phyloP scores from a whole-genome alignment of 2,329 filamentous ascomycete genomes.

The Conoideocrella luteorostrata region DNA sequence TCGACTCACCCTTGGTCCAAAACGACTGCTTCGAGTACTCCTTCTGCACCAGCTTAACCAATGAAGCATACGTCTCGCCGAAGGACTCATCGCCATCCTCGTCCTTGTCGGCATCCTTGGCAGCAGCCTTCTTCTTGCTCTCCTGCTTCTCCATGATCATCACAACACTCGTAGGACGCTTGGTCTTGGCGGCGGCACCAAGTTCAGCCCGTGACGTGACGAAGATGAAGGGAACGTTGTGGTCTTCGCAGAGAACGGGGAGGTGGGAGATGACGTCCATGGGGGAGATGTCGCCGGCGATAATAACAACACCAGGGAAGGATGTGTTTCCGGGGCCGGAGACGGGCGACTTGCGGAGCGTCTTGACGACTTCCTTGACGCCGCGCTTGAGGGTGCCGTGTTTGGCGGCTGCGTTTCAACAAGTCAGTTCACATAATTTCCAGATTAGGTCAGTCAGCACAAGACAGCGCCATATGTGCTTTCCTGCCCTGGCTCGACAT shows the following conservation, averaged over 20 bases:
- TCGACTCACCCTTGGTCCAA: conserved; percentile 36
- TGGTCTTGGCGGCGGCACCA: conserved; percentile 87
- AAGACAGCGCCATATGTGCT: no score
- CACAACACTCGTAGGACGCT: conserved; percentile 92
- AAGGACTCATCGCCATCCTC: conserved; percentile 51
- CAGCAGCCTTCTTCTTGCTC: conserved; percentile 38
- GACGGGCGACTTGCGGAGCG: conserved; percentile 82
- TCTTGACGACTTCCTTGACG: conserved; percentile 98
- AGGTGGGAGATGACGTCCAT: conserved; percentile 99
- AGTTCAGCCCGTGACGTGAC: conserved; percentile 88
- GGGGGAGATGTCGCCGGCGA: conserved; percentile 95
- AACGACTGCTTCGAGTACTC: conserved; percentile 53
- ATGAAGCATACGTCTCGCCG: conserved; percentile 55
- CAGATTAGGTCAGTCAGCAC: no score
- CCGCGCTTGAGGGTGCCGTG: conserved; percentile 93
- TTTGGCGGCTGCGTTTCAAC: conserved; percentile 80
- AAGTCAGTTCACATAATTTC: no score
- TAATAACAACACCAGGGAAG: conserved; percentile 73
- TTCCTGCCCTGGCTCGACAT: no score
- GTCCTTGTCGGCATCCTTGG: conserved; percentile 37
- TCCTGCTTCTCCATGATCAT: conserved; percentile 65
- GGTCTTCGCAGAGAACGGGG: conserved; percentile 95
- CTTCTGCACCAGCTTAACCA: conserved; percentile 62
- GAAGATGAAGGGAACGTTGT: conserved; percentile 95
- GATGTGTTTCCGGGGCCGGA: conserved; percentile 57